Evolutionary conservation across 768 basidiomycete species (phyloP).

Genomic region (Podaxis mareebaensis): DNA sequence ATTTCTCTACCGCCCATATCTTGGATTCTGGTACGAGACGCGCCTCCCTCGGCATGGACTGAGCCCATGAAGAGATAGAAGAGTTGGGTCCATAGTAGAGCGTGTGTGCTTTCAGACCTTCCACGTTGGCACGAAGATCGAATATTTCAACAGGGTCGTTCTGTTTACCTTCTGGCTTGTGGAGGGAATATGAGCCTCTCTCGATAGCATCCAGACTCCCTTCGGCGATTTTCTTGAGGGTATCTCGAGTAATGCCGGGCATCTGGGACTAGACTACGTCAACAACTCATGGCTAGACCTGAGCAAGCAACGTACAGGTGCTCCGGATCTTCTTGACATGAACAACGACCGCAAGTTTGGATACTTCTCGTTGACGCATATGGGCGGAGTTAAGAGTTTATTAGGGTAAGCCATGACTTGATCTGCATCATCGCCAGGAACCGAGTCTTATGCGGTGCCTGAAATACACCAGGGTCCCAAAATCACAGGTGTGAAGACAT

Average conservation of each 20-base stretch:
- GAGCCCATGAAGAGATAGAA: conserved; percentile 45
- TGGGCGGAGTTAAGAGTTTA: neutral
- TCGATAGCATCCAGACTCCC: neutral
- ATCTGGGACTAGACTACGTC: neutral
- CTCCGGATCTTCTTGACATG: neutral
- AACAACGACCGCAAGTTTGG: neutral
- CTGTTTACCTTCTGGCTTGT: neutral
- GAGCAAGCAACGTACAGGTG: neutral
- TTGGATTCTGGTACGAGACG: conserved; percentile 13
- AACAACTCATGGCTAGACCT: neutral
- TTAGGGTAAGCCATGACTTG: neutral
- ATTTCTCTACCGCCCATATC: conserved; percentile 45
- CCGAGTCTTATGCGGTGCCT: neutral
- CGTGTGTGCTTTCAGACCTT: conserved; percentile 39
- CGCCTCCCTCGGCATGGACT: neutral
- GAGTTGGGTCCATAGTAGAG: conserved; percentile 51
- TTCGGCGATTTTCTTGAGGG: neutral
- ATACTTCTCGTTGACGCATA: neutral
- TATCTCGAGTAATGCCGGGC: neutral
- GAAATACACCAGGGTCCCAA: neutral
- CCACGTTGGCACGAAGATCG: conserved; percentile 24
- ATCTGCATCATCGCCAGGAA: neutral
- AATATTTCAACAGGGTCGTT: neutral
- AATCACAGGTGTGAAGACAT: neutral
- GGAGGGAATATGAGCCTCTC: neutral